Conservation (phyloP, 495 filamentous ascomycete species). For the Aeminium ludgeri region DNA sequence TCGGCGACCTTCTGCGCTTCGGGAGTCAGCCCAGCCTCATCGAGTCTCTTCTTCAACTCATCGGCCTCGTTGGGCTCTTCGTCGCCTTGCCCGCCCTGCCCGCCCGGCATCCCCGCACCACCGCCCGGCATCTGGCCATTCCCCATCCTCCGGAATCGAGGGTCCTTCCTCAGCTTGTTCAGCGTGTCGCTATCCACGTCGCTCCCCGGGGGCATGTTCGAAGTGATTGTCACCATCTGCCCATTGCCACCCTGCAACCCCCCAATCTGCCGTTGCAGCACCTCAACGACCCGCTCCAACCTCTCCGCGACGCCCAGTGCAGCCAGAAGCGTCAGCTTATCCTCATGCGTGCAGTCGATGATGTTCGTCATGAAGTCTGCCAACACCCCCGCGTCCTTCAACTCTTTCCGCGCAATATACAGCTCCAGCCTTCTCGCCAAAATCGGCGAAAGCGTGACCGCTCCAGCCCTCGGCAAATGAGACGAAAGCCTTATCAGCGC, state of each 20-base stretch:
- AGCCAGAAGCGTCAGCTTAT: constrained; percentile 70
- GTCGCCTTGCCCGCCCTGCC: constrained; percentile 31
- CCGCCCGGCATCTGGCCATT: constrained; percentile 31
- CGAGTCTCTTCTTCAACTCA: constrained; percentile 72
- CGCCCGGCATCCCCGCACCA: constrained; percentile 29
- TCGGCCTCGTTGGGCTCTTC: constrained; percentile 63
- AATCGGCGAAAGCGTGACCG: constrained; percentile 56
- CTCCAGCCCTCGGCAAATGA: constrained; percentile 44
- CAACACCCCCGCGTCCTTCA: constrained; percentile 65
- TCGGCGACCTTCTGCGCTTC: constrained; percentile 77
- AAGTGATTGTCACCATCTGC: constrained; percentile 56
- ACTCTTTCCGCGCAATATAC: constrained; percentile 61
- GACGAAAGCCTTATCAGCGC: constrained; percentile 61
- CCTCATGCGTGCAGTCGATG: constrained; percentile 66
- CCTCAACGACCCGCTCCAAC: constrained; percentile 59
- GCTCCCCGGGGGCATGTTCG: constrained; percentile 18
- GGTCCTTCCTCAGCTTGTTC: constrained; percentile 35
- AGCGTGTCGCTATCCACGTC: constrained; percentile 31
- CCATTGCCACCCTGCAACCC: constrained; percentile 58
- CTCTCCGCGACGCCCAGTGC: constrained; percentile 61
- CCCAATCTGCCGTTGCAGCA: constrained; percentile 62
- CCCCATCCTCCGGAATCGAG: constrained; percentile 32
- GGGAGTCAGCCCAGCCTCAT: constrained; percentile 57
- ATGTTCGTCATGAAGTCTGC: constrained; percentile 95
- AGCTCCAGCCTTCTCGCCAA: constrained; percentile 69